Evolutionary conservation across 495 filamentous ascomycete genomes (phyloP).

Genomic region (Acidiella bohemica): DNA sequence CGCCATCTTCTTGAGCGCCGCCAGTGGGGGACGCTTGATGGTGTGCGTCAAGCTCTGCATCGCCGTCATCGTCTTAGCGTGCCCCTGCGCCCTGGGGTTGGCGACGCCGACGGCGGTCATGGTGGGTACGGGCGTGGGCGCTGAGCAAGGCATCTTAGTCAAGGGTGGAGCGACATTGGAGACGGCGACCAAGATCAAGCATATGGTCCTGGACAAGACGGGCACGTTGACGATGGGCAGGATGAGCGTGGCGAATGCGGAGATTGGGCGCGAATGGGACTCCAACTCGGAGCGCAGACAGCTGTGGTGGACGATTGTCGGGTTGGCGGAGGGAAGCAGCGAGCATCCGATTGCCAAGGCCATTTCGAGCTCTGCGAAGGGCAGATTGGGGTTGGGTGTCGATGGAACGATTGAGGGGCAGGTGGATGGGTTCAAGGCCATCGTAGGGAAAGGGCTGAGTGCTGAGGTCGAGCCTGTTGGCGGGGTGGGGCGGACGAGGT

Average conservation of each 20-base stretch:
- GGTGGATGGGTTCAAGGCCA: constrained; percentile 69
- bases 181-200: constrained; percentile 77
- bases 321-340: constrained; percentile 81
- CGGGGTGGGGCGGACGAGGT: constrained; percentile 48
- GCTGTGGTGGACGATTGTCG: constrained; percentile 90
- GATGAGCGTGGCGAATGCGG: constrained; percentile 72
- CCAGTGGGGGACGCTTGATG: constrained; percentile 80
- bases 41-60: constrained; percentile 97
- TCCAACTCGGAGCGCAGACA: constrained; percentile 51
- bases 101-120: constrained; percentile 95
- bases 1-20: constrained; percentile 69
- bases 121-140: constrained; percentile 94
- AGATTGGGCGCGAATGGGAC: constrained; percentile 54
- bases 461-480: constrained; percentile 67
- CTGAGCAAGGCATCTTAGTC: constrained; percentile 92
- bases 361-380: constrained; percentile 57
- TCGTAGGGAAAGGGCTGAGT: constrained; percentile 73
- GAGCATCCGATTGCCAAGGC: constrained; percentile 92
- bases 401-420: constrained; percentile 70
- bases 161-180: constrained; percentile 93
- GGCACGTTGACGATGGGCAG: constrained; percentile 88
- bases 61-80: constrained; percentile 96
- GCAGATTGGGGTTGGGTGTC: constrained; percentile 53
- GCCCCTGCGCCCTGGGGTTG: constrained; percentile 87
- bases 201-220: constrained; percentile 98